Base-by-base conservation (phyloP, 768 basidiomycete genomes). In the Suillus luteus region DNA sequence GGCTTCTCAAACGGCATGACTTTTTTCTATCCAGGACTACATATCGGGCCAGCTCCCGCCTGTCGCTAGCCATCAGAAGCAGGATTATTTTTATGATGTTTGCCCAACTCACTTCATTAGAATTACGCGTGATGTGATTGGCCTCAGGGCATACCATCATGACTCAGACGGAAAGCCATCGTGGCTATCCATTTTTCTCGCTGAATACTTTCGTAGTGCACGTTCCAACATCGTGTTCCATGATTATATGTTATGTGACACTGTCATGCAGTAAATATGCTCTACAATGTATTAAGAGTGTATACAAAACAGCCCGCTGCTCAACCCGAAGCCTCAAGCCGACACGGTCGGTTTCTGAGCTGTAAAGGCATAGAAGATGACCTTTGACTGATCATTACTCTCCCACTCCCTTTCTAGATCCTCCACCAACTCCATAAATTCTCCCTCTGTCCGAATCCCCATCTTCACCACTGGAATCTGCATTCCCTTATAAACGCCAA, bases 381-480 rank as follows among this genome's bases (percentile, higher is more conserved):
- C 22, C 38, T 27, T 58, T 11, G 55, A 40, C 38, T 19, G 24
- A 27, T 10, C 24, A 2, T 58, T 24, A 22, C 15, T 57, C 55
- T 58, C 38, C 55, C 55, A 58, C 9, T 40, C 55, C 38, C 24
- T 40, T 58, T 58, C 55, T 12, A 58, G 17, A 40, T 58, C 24
- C 27, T 58, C 55, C 15, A 58, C 10, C 38, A 58, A 40, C 22
- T 40, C 5, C 38, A 6, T 27, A 15, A 40, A 58, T 27, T 58
- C 38, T 1, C 17, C 55, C 38, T 58, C 55, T 19, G 55, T 58
- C 15, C 55, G 38, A 58, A 58, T 58, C 2, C 55, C 55, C 55
- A 58, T 58, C 24, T 17, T 40, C 24, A 58, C 55, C 27, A 58
- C n/a, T 5, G 38, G 38, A 17, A 5, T 6, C 40, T 58, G 24